phyloP scores from a whole-genome alignment of 257 asterid genomes.

The Nicotiana benthamiana region DNA sequence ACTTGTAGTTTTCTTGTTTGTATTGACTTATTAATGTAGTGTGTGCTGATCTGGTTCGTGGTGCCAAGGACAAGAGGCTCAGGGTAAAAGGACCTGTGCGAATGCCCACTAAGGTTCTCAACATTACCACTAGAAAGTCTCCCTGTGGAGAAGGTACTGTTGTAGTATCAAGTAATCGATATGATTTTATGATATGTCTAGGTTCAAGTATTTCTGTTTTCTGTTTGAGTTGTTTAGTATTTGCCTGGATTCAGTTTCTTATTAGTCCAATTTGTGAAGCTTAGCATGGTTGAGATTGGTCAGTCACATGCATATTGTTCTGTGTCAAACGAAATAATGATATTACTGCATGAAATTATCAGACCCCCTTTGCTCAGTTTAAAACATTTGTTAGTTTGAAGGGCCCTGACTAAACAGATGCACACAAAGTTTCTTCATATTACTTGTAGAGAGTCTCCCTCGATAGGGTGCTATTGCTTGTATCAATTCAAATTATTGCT shows the following conservation, averaged over 20 bases:
- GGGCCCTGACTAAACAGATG: not conserved
- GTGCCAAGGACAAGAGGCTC: slow-evolving; percentile 60
- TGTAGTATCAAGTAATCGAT: not conserved
- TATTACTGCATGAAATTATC: not conserved
- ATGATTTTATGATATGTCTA: not conserved
- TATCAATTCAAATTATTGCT: not conserved
- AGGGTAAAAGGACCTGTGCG: slow-evolving; percentile 70
- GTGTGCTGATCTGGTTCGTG: slow-evolving; percentile 52
- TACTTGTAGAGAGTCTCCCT: not conserved
- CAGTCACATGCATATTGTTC: not conserved
- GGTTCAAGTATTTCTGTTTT: not conserved
- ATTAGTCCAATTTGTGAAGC: not conserved
- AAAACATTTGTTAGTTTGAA: not conserved
- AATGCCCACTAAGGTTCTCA: slow-evolving; percentile 63
- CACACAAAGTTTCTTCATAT: not conserved
- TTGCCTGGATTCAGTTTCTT: not conserved
- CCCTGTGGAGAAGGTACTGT: slow-evolving; percentile 66
- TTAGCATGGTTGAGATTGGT: not conserved
- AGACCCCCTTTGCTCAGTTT: not conserved
- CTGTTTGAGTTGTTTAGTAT: not conserved
- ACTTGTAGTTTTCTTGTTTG: not conserved
- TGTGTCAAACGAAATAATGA: not conserved
- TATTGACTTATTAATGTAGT: not conserved
- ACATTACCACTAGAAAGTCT: slow-evolving; percentile 62
- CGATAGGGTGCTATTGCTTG: not conserved